These are phyloP conservation scores for Phyllosticta citrichinensis DNA, from an alignment of 2,329 filamentous ascomycete genomes.

Conservation along the genomic window DNA sequence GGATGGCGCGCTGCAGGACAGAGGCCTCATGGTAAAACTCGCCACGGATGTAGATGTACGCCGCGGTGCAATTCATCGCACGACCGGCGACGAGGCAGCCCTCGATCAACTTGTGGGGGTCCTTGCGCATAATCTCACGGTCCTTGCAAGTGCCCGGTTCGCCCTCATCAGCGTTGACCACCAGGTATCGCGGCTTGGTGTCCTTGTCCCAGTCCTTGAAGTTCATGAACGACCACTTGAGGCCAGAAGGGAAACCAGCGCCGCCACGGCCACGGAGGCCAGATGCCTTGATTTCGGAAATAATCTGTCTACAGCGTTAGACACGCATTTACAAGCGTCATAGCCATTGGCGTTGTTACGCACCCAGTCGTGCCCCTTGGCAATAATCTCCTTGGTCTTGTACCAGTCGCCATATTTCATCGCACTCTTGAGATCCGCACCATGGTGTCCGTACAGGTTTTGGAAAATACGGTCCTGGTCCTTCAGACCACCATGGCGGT, in stretches of 20 bases:
- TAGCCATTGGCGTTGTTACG: slow-evolving; percentile 15
- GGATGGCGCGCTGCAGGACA: slow-evolving; percentile 86
- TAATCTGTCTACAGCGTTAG: slow-evolving; percentile 51
- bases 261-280: slow-evolving; percentile 92
- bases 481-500: slow-evolving; percentile 72
- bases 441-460: slow-evolving; percentile 92
- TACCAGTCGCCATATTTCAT: slow-evolving; percentile 99
- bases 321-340: not conserved
- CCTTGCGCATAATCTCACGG: slow-evolving; percentile 99
- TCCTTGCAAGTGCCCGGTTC: slow-evolving; percentile 99
- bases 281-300: slow-evolving; percentile 92
- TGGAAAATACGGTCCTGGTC: slow-evolving; percentile 99
- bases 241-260: slow-evolving; percentile 91
- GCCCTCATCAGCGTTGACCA: slow-evolving; percentile 97
- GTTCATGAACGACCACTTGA: slow-evolving; percentile 99
- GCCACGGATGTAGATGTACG: slow-evolving; percentile 98
- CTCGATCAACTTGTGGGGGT: slow-evolving; percentile 97
- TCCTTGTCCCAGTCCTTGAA: slow-evolving; percentile 99
- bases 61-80: slow-evolving; percentile 97
- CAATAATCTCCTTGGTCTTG: slow-evolving; percentile 96
- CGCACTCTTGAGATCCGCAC: slow-evolving; percentile 81
- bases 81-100: slow-evolving; percentile 91
- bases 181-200: slow-evolving; percentile 85
- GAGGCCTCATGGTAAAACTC: slow-evolving; percentile 96
- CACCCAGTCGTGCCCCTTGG: slow-evolving; percentile 94